Evolutionary conservation across 495 filamentous ascomycete species (phyloP), one percentile per base, ranked within the genome.

Genomic region (Hyaloscypha hepaticicola): DNA sequence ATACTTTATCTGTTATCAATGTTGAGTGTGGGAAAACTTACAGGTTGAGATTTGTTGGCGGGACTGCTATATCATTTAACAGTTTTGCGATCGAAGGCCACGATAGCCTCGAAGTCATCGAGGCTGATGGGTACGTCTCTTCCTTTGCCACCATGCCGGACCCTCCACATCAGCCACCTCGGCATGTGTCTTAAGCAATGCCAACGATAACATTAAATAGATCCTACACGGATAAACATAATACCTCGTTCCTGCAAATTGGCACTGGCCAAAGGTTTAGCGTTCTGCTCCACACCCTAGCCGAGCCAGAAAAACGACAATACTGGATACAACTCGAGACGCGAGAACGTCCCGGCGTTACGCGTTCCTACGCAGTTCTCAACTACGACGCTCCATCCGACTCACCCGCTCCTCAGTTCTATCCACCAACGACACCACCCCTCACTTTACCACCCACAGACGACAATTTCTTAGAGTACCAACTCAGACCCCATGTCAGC

Each of bases 11-110:
- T 9, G 75, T 82, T 6, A 80, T 88, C 63, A 76, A 81, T 38
- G 78, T 87, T 25, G 75, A 87, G 25, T 80, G 84, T 0, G 79
- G 75, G 31, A 85, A 81, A 68, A 82, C 82, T 1, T 88, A 88
- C 63, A 79, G 82, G 11, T 72, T 87, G 58, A 77, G 85, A 49
- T 79, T 83, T 69, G 80, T 87, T 56, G 82, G 84, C 0, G 77
- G 69, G 6, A 82, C 80, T 1, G 80, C 82, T 3, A 72, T 88
- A 25, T 82, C 82, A 0, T 78, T 82, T 60, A 65, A 82, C 3
- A 73, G 74, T 0, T 69, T 83, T 52, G 84, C 71, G 1, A 74
- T 87, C 51, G 82, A 86, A 58, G 78, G 71, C 29, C 85, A 87
- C 66, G 51, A 74, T 24, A 70, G 78, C 24, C 57, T 83, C 5